Base-by-base conservation (phyloP, 257 asterid genomes). In the Plantago elongata region DNA sequence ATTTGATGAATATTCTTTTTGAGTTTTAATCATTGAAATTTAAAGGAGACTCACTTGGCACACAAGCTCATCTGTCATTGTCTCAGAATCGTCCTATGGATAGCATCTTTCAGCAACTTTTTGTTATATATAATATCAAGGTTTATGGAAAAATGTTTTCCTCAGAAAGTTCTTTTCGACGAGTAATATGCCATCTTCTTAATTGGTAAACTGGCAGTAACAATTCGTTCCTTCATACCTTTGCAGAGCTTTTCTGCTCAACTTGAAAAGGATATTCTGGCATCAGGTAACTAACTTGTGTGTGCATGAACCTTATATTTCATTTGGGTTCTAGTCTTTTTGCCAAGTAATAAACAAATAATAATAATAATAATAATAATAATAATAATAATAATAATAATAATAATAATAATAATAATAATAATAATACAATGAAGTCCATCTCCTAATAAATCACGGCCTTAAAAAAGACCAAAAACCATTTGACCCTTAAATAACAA, bases 231-330 rank as follows among this genome's bases (percentile, higher is more conserved):
- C 46, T 70, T 56, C 66, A 61, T n/a, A n/a, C 69, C 48, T 17
- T 70, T 81, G 42, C 88, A 90, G 95, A 83, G 73, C 69, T 90
- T 86, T 79, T 83, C 95, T 56, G 97, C 85, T 67, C 95, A 90
- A 81, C 87, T 87, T 66, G 97, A 90, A 79, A 90, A 78, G 66
- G 97, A 90, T 55, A 83, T 83, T 71, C 83, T 90, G 81, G 79
- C 84, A 57, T 90, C 97, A 69, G 97, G 97, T 90, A 84, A 74
- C 52, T 71, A 71, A 30, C 56, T 62, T 34, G 70, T 43, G 10
- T 59, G 4, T 62, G 71, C 62, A 48, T 50, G 56, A 47, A 9
- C 44, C 38, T 45, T 55, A 68, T 13, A 52, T 58, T 60, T 47
- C 17, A 15, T 57, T 10, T 5, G 52, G 29, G 43, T 57, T 30